These are phyloP conservation scores for Lasiosphaeris hirsuta DNA, from an alignment of 495 filamentous ascomycete species.

Conservation along the genomic window DNA sequence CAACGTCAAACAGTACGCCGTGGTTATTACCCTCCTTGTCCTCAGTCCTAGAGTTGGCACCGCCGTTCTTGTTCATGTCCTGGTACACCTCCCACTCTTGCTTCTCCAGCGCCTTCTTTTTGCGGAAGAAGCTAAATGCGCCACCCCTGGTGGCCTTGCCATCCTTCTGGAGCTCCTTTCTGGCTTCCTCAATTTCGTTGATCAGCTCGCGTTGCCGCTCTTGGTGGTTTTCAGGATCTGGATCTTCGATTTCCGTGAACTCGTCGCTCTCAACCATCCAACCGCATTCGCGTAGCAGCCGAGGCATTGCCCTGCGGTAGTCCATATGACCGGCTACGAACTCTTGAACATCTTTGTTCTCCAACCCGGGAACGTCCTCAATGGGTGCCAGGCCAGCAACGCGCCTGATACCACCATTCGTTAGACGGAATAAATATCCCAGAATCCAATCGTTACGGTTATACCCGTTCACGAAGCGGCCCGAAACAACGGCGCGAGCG, in stretches of 20 bases:
- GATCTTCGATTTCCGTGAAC: slow-evolving; percentile 95
- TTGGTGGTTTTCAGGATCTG: slow-evolving; percentile 89
- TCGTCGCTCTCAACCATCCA: slow-evolving; percentile 91
- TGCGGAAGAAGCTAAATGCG: slow-evolving; percentile 72
- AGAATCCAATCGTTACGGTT: slow-evolving; percentile 96
- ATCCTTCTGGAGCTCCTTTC: slow-evolving; percentile 74
- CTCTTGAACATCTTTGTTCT: slow-evolving; percentile 86
- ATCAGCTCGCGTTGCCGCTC: slow-evolving; percentile 90
- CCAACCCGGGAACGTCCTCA: slow-evolving; percentile 71
- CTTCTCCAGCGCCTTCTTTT: slow-evolving; percentile 66
- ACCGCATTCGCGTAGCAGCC: slow-evolving; percentile 71
- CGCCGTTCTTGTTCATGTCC: slow-evolving; percentile 35
- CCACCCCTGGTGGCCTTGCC: slow-evolving; percentile 38
- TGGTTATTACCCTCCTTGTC: slow-evolving; percentile 47
- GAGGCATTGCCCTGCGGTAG: slow-evolving; percentile 88
- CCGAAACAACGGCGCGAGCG: slow-evolving; percentile 76
- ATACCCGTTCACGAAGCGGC: slow-evolving; percentile 93
- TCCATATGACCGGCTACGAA: slow-evolving; percentile 94
- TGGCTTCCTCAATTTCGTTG: slow-evolving; percentile 91
- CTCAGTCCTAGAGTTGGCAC: slow-evolving; percentile 32
- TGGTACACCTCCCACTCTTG: slow-evolving; percentile 97
- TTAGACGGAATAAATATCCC: slow-evolving; percentile 94
- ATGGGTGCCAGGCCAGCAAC: slow-evolving; percentile 86
- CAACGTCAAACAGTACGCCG: slow-evolving; percentile 86
- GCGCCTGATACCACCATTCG: slow-evolving; percentile 84